Conservation (phyloP, 495 filamentous ascomycete species). For the Astrothelium macrocarpum region DNA sequence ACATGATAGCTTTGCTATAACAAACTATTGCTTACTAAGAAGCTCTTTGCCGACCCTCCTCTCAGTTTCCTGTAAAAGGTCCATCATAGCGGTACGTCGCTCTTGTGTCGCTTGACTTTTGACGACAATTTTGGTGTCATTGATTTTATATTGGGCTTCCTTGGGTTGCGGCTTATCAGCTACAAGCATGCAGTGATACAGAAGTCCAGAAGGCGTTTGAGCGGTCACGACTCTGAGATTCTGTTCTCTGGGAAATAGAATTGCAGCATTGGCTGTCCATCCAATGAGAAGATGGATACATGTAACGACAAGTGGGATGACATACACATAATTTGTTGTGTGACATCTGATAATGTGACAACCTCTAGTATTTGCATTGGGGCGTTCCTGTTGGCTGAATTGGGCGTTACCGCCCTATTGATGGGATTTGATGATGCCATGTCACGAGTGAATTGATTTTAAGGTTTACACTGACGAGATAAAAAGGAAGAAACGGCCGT, state of each 20-base stretch:
- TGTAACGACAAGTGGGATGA: not conserved
- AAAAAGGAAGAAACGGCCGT: too few species aligned
- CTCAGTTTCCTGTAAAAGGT: constrained; percentile 15
- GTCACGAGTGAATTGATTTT: not conserved
- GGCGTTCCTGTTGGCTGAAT: not conserved
- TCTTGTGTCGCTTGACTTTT: constrained; percentile 7
- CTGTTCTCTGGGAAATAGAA: constrained; percentile 11
- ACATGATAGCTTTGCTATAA: not conserved
- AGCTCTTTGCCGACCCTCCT: constrained; percentile 13
- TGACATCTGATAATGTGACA: constrained; percentile 7
- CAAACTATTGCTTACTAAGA: constrained; percentile 8
- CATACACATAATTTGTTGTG: constrained; percentile 8
- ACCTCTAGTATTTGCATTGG: constrained; percentile 1
- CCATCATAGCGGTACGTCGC: constrained; percentile 10
- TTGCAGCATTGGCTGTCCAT: constrained; percentile 12
- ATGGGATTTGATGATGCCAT: not conserved
- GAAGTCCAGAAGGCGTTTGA: constrained; percentile 7
- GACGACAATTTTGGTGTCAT: constrained; percentile 13
- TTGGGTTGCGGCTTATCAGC: constrained; percentile 14
- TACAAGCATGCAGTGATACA: constrained; percentile 7
- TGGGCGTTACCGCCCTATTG: not conserved
- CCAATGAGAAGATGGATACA: not conserved
- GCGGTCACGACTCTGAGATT: constrained; percentile 14
- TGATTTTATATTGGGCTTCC: constrained; percentile 5
- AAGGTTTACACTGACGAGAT: too few species aligned